Evolutionary conservation across 2,329 filamentous ascomycete species (phyloP).

Genomic region (Diplodia mutila): DNA sequence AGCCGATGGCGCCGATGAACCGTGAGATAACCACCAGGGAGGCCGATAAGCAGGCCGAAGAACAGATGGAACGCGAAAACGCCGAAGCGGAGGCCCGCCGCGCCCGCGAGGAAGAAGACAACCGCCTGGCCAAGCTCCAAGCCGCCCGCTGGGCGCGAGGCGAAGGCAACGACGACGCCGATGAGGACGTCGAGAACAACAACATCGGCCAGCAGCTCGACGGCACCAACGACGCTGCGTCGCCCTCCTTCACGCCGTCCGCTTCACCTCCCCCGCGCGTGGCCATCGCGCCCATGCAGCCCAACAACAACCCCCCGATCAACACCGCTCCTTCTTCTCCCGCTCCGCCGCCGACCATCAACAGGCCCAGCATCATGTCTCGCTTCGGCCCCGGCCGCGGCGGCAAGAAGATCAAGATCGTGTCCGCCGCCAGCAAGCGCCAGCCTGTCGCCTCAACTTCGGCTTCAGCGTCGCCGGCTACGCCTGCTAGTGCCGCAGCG

Average conservation of each 20-base stretch:
- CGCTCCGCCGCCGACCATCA: slow-evolving; percentile 26
- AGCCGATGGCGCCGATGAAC: slow-evolving; percentile 1
- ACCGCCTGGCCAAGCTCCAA: slow-evolving; percentile 16
- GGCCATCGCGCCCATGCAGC: background rate
- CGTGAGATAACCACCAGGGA: slow-evolving; percentile 30
- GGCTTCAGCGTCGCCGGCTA: background rate
- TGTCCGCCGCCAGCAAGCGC: slow-evolving; percentile 26
- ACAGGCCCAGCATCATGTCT: slow-evolving; percentile 23
- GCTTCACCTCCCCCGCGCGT: background rate
- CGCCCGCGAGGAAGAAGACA: slow-evolving; percentile 12
- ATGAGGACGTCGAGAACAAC: background rate
- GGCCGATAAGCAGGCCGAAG: slow-evolving; percentile 26
- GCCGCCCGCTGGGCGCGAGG: slow-evolving; percentile 12
- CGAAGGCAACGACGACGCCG: slow-evolving; percentile 6
- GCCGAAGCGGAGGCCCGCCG: slow-evolving; percentile 3
- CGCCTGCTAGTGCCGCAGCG: no score
- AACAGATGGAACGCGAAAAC: background rate
- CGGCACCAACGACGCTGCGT: slow-evolving; percentile 15
- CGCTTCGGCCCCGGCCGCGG: background rate
- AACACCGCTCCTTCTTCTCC: background rate
- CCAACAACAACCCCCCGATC: background rate
- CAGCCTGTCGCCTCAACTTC: background rate
- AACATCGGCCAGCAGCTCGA: background rate
- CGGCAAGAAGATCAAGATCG: slow-evolving; percentile 44
- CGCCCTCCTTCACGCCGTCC: background rate